A percentile compares a stretch with the other conserved stretches of the same genome.
Evolutionary conservation across 345 rosid genomes (phyloP).

Genomic region (Euphorbia tirucalli): DNA sequence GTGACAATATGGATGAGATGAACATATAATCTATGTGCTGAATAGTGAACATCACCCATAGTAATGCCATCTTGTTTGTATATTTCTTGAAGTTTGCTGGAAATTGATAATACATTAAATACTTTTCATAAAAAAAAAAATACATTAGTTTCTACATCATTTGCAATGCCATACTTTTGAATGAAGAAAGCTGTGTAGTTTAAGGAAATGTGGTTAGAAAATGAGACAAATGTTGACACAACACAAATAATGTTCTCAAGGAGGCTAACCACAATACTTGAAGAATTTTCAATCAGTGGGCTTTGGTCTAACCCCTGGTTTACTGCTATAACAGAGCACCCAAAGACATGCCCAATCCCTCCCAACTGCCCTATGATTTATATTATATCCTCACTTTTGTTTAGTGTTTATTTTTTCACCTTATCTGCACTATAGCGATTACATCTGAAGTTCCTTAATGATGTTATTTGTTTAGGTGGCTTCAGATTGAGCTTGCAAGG

Average conservation of each 20-base stretch:
- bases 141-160: no score
- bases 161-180: not conserved
- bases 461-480: conserved; percentile 61
- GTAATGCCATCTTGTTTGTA: not conserved
- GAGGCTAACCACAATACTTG: not conserved
- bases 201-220: not conserved
- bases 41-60: not conserved
- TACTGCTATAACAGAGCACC: not conserved
- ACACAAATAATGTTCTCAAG: not conserved
- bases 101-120: not conserved
- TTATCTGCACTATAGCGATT: not conserved
- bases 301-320: not conserved
- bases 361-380: not conserved
- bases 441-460: conserved; percentile 54
- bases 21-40: not conserved
- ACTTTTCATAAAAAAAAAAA: no score
- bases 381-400: not conserved
- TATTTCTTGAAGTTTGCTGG: not conserved
- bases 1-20: not conserved
- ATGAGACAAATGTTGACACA: not conserved
- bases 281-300: not conserved
- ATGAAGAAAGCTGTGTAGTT: not conserved
- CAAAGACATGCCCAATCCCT: not conserved
- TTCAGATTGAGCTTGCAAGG: conserved; percentile 96
- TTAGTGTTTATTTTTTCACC: conserved; percentile 3